Percentiles rank a stretch among this genome's conserved stretches.
Conservation (phyloP, 345 rosid genomes). For the Acer saccharum region DNA sequence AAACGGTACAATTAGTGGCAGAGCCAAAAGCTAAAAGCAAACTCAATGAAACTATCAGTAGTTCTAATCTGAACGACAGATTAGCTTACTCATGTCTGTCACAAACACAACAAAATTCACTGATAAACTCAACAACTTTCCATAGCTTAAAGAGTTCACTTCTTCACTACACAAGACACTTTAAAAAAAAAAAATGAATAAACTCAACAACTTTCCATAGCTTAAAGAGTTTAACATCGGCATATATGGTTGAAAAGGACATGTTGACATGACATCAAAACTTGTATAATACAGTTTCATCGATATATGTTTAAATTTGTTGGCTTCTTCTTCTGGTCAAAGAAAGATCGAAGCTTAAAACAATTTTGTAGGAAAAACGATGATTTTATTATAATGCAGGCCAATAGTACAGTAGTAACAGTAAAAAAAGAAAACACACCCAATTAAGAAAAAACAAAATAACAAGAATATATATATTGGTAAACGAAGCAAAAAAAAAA, state of each 20-base stretch:
- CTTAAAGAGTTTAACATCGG: not conserved
- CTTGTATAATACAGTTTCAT: not conserved
- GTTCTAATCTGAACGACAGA: not conserved
- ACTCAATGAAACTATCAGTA: too few species aligned
- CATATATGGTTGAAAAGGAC: not conserved
- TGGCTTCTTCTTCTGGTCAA: not conserved
- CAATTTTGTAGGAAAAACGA: not conserved
- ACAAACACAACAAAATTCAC: not conserved
- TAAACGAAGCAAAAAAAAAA: too few species aligned
- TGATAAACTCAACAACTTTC: not conserved
- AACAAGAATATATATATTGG: too few species aligned
- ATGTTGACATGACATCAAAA: not conserved
- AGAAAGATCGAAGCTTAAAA: not conserved
- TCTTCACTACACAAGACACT: too few species aligned
- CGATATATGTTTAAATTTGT: not conserved
- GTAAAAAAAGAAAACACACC: not conserved
- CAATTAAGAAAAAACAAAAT: too few species aligned
- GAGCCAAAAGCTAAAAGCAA: not conserved
- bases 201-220: not conserved
- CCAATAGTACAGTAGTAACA: not conserved
- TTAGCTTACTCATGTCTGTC: not conserved
- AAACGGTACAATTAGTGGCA: not conserved
- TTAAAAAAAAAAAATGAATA: too few species aligned
- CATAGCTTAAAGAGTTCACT: too few species aligned
- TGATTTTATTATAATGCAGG: slow-evolving; percentile 21